Base-by-base conservation (phyloP, 805 yeast species). In the Clavispora vitiphila region DNA sequence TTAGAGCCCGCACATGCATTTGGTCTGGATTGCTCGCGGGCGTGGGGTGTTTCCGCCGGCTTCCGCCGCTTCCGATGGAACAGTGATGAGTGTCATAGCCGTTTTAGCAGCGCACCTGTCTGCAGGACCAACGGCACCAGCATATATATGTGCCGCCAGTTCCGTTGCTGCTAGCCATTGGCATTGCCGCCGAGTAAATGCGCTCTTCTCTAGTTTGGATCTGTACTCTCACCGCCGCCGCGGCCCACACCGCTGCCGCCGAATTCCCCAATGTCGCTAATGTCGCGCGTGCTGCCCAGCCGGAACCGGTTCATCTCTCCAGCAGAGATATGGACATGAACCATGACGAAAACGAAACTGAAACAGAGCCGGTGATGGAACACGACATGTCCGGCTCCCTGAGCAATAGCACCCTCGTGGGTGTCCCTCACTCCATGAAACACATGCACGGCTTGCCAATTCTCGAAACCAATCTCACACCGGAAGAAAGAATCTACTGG, bases 401-500 rank as follows among this genome's bases (percentile, higher is more conserved):
- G n/a, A n/a, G n/a, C 20, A 30, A 26, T 5, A 16, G 21, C 14
- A 12, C 22, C 18, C 32, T 26, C 18, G 38, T 26, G 16, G 69
- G 72, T 2, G 47, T 57, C 7, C 67, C 75, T 27, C 75, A 70
- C 47, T 60, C 55, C 8, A 39, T 45, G 54, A 54, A 57, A 12
- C 69, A 78, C 55, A 57, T 62, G 37, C 96, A 87, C 55, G 95
- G 95, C 0, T 55, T 77, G 49, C 90, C 95, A 1, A 86, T 90
- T 34, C 68, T 89, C 35, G 66, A 79, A 21, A 83, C 85, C 2
- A 55, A 77, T 15, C 71, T 90, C 37, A 72, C 80, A 14, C 83
- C 90, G 0, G 84, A 80, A 35, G 96, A 89, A 60, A 67, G 79
- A 41, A 58, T 72, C 21, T 90, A 75, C 61, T 90, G 97, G 97